Percentiles rank a stretch among this genome's conserved stretches.
Evolutionary conservation across 1,284 basidiomycete species (phyloP).

Genomic region (Puccinia triticina): DNA sequence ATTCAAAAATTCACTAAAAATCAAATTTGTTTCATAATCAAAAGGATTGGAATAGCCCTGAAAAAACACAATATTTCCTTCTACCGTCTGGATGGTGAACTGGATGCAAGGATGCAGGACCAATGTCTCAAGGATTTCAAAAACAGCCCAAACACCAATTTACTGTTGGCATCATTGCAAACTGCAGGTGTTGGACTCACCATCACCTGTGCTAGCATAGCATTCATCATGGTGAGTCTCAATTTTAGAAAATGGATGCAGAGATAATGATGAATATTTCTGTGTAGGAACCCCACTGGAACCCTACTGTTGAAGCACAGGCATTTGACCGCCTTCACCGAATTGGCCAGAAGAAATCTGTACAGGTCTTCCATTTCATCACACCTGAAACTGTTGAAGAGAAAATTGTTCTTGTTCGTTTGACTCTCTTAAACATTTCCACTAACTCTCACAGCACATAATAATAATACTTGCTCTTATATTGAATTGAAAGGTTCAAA

Average conservation of each 20-base stretch:
- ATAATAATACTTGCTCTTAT: background rate
- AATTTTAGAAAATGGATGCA: background rate
- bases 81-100: background rate
- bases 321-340: slow-evolving; percentile 60
- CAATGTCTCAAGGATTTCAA: background rate
- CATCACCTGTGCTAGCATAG: slow-evolving; percentile 21
- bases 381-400: slow-evolving; percentile 30
- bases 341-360: slow-evolving; percentile 56
- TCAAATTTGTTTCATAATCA: too few relatives aligned
- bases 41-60: slow-evolving; percentile 7
- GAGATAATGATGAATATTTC: background rate
- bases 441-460: background rate
- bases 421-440: background rate
- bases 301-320: slow-evolving; percentile 58
- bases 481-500: background rate
- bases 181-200: slow-evolving; percentile 1
- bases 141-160: background rate
- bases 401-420: background rate
- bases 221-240: slow-evolving; percentile 17
- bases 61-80: background rate
- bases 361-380: slow-evolving; percentile 25
- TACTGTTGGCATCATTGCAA: background rate
- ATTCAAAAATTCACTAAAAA: too few relatives aligned
- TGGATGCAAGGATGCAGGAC: slow-evolving; percentile 13
- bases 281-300: slow-evolving; percentile 59